Conservation (phyloP, 345 rosid genomes). For the Brassica juncea region DNA sequence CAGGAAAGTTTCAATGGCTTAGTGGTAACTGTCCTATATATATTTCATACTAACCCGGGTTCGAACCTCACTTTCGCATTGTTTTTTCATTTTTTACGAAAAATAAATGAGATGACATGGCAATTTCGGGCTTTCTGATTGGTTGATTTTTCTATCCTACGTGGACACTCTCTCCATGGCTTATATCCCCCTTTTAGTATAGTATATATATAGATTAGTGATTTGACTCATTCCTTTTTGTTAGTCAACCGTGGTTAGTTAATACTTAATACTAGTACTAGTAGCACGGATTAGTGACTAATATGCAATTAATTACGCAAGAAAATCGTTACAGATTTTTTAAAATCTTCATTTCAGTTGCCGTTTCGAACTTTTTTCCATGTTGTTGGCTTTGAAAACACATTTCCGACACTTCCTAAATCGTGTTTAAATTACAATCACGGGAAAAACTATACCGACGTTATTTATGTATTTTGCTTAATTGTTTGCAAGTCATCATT, state of each 20-base stretch:
- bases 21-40: no score
- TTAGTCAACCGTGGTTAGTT: slow-evolving; percentile 9
- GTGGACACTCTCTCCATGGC: no score
- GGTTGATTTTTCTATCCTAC: no score
- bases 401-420: slow-evolving; percentile 15
- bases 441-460: slow-evolving; percentile 22
- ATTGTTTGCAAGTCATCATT: neutral
- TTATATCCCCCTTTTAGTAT: no score
- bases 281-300: neutral
- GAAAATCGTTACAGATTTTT: neutral
- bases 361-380: slow-evolving; percentile 12
- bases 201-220: neutral
- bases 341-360: neutral
- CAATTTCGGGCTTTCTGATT: no score
- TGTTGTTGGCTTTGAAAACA: slow-evolving; percentile 21
- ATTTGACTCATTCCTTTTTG: neutral
- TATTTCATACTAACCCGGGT: no score
- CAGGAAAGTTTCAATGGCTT: no score
- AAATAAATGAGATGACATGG: no score
- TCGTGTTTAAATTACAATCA: slow-evolving; percentile 4
- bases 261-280: neutral
- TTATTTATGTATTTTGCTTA: neutral
- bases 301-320: neutral
- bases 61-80: no score
- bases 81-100: no score